These are phyloP conservation scores for Isochrysis galbana DNA, from an alignment of 78 protist species.

Conservation along the genomic window DNA sequence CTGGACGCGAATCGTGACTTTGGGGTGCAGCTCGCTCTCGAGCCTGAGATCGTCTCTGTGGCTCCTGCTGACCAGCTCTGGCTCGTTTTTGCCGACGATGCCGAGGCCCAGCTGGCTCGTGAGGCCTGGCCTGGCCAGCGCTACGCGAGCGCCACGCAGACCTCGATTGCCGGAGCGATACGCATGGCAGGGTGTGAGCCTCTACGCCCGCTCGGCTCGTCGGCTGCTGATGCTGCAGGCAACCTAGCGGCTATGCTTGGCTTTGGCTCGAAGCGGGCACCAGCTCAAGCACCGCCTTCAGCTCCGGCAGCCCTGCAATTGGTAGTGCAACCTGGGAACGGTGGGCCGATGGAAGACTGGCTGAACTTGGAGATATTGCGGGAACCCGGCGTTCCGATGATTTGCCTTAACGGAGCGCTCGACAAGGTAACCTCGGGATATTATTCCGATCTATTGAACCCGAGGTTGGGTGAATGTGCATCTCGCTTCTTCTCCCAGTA, in stretches of 20 bases:
- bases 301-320: neutral
- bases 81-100: neutral
- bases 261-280: too few relatives aligned
- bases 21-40: neutral
- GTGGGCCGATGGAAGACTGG: slow-evolving; percentile 22
- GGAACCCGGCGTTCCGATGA: neutral
- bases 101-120: neutral
- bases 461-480: neutral
- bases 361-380: neutral
- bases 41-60: neutral
- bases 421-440: neutral
- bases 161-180: neutral
- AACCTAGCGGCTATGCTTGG: neutral
- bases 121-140: slow-evolving; percentile 7
- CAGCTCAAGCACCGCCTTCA: neutral
- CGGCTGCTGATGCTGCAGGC: neutral
- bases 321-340: slow-evolving; percentile 8
- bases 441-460: neutral
- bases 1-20: slow-evolving; percentile 30
- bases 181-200: neutral
- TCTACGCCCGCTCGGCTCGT: neutral
- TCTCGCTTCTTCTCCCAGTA: neutral
- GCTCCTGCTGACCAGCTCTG: neutral
- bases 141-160: neutral
- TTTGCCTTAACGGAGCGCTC: slow-evolving; percentile 4